A percentile compares a stretch with the other conserved stretches of the same genome.
phyloP scores from a whole-genome alignment of 2,329 filamentous ascomycete species.

The Shiraia sp. region DNA sequence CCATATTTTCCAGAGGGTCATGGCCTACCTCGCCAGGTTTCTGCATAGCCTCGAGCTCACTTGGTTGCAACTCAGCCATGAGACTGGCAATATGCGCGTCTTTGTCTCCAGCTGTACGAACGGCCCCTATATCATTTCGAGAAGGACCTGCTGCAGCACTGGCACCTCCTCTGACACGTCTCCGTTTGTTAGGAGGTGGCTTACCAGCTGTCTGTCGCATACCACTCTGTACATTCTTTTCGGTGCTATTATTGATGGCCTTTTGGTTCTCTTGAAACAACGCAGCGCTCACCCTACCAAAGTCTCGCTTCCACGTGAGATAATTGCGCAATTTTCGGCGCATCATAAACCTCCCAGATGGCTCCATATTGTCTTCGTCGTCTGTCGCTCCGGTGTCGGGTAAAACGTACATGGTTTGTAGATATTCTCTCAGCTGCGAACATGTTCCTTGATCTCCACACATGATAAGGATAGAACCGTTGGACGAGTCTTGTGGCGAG shows the following conservation, averaged over 20 bases:
- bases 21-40: conserved; percentile 71
- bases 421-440: conserved; percentile 84
- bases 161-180: conserved; percentile 80
- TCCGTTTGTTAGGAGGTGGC: conserved; percentile 80
- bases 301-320: conserved; percentile 86
- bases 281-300: conserved; percentile 79
- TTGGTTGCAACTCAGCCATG: conserved; percentile 81
- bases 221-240: conserved; percentile 55
- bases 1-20: conserved; percentile 87
- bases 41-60: conserved; percentile 72
- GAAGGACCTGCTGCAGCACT: conserved; percentile 60
- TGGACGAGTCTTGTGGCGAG: conserved; percentile 75
- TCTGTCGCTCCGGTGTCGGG: conserved; percentile 51
- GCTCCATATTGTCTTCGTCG: conserved; percentile 58
- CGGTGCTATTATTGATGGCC: conserved; percentile 68
- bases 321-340: conserved; percentile 83
- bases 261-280: conserved; percentile 82
- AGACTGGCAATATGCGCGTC: conserved; percentile 80
- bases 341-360: conserved; percentile 88
- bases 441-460: conserved; percentile 86
- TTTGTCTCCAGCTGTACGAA: conserved; percentile 78
- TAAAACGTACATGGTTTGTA: conserved; percentile 85
- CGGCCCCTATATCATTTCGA: conserved; percentile 72
- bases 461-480: conserved; percentile 94
- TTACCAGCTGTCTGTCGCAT: conserved; percentile 56